Evolutionary conservation across 805 yeast species (phyloP), one percentile per base, ranked within the genome.

Genomic region (Lipomyces kockii): DNA sequence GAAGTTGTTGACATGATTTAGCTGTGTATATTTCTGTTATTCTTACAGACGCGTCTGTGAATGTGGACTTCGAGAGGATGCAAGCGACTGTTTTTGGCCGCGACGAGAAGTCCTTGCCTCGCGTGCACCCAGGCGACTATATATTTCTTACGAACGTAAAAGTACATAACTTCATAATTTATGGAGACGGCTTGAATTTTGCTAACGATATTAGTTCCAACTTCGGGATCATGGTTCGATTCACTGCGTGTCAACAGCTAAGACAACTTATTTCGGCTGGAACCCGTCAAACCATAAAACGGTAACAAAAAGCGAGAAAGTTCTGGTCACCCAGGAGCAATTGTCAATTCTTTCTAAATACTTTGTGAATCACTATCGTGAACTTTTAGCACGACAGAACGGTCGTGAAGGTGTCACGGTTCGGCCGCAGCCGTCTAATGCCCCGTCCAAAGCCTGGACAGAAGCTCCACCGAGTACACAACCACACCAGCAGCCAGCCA

Each of bases 161-260:
- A n/a, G 49, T 43, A 43, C 3, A 17, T 43, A 17, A 17, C 5
- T 43, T n/a, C 20, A 43, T 17, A 43, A 43, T 17, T 17, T 43
- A 43, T 7, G 11, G 3, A 17, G 22, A 25, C 22, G 1, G 20
- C 49, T n/a, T n/a, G 25, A 43, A 43, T 43, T 43, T 43, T 37
- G 8, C 25, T 43, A n/a, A 43, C 7, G 14, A n/a, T 43, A 43
- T 43, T 12, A 43, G 49, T 43, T 43, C 22, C 49, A 43, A n/a
- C 49, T 43, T 43, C 49, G 49, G 3, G 49, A 43, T 43, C 49
- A 43, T 43, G 49, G 49, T 43, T 43, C 49, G 22, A 43, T 43
- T n/a, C 49, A 43, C 49, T 43, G 49, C 8, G 49, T 43, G 22
- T 43, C 49, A 43, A 43, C 49, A 1, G 49, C 49, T 8, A 43